Base-by-base conservation (phyloP, 495 filamentous ascomycete genomes). In the Neurospora discreta region DNA sequence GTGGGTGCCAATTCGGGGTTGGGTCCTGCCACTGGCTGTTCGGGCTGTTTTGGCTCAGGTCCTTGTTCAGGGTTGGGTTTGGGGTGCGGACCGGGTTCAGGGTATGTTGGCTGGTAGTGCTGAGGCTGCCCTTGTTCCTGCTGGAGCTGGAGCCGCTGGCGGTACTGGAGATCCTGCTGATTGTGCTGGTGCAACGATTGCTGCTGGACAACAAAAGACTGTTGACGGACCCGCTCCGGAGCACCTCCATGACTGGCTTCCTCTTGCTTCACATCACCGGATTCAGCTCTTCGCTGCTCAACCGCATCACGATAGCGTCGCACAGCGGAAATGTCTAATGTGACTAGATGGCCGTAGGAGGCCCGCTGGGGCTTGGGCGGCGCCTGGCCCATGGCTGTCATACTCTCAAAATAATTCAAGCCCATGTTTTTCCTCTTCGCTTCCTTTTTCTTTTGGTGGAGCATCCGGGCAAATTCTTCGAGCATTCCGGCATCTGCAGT, bases 371-470 rank as follows among this genome's bases (percentile, higher is more conserved):
- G 80, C 67, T 77, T 77, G 52, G 77, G 81, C n/a, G 80, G 81
- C 39, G 77, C 75, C 44, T 75, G 75, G 71, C 72, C 74, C 68
- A 68, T 74, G 71, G 76, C 76, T 10, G 79, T 78, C 15, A 77
- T 81, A 38, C 79, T 77, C 44, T 82, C 81, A 74, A 86, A 87
- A 78, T 85, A 85, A 71, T 84, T 77, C 40, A 78, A 82, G 42
- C 76, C 85, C 73, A 84, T 83, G 75, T 84, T 80, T 60, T 81
- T 80, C 72, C 77, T 80, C 69, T 83, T 84, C 26, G 82, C 85
- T 43, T 87, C 84, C 65, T 73, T 79, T 75, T 88, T 88, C 79
- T 82, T 84, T 7, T 80, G 73, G 46, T 71, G 73, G 30, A 88
- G 74, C 16, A 84, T 78, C 2, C 70, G 73, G 52, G 75, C 71